Evolutionary conservation across 768 basidiomycete species (phyloP), one percentile per base, ranked within the genome.

Genomic region (Amanita rubescens): DNA sequence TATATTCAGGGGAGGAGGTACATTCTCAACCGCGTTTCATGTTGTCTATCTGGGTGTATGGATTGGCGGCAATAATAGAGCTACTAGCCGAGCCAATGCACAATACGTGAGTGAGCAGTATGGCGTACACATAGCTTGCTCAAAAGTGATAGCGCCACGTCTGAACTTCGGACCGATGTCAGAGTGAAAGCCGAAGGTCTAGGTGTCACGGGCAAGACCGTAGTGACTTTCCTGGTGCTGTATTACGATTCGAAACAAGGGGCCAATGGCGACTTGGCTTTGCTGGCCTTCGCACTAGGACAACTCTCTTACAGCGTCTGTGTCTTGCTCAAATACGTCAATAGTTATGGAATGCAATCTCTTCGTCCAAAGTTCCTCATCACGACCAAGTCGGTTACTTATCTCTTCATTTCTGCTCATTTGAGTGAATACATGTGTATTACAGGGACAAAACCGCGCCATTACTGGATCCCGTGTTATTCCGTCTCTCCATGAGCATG

Each of bases 101-200:
- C 65, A 87, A 90, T 59, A 67, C 71, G 83, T 85, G 64, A 67
- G 81, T 66, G 49, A 35, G 45, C 57, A 55, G 24, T 39, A 22
- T 33, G 19, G 20, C 12, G 20, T 53, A 5, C 48, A 24, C 8
- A 32, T 34, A 17, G 10, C 15, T 30, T 30, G 37, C 39, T 49
- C 20, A 56, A 30, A 19, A n/a, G 10, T 25, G 22, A 14, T 37
- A 89, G 80, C 62, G 85, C 84, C 4, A 85, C 88, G 74, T 69
- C 75, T 45, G 78, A 87, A 56, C 73, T 87, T 19, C 75, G 78
- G 50, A 85, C 92, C 27, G 70, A 75, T 22, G 69, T 87, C 8
- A 78, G 96, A 30, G 87, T 97, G 0, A 78, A 79, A 39, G 90
- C 93, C 2, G 95, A 99, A 70, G 96, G 92, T 2, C 68, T 79